Percentiles rank a stretch among this genome's conserved stretches.
Evolutionary conservation across 225 moss, liverwort and hornwort species (phyloP).

Genomic region (Ulota crispa): DNA sequence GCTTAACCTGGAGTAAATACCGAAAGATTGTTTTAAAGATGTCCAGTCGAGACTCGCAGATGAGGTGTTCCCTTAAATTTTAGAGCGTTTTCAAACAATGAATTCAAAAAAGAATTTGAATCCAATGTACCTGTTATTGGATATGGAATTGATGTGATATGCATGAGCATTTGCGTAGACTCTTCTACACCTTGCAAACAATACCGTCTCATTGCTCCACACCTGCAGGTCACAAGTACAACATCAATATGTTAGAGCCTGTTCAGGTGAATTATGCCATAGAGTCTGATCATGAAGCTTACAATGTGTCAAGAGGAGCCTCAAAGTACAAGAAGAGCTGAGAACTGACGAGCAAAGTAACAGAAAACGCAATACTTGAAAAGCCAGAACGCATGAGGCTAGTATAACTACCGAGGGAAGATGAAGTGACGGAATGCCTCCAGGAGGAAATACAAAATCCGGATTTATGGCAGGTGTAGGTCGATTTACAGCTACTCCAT

Average conservation of each 20-base stretch:
- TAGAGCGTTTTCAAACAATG: not conserved
- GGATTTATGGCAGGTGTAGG: slow-evolving; percentile 67
- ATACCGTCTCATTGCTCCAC: slow-evolving; percentile 92
- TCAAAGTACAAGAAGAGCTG: not conserved
- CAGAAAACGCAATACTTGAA: not conserved
- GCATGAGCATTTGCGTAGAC: slow-evolving; percentile 98
- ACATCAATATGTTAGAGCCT: not conserved
- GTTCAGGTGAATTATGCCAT: not conserved
- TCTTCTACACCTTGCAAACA: slow-evolving; percentile 96
- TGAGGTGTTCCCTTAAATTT: not conserved
- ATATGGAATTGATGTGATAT: slow-evolving; percentile 98
- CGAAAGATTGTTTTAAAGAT: not conserved
- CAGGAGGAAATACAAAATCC: slow-evolving; percentile 88
- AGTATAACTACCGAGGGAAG: slow-evolving; percentile 83
- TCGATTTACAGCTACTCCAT: slow-evolving; percentile 72
- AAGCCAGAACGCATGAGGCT: slow-evolving; percentile 20
- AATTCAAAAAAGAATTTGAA: not conserved
- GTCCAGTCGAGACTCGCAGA: not conserved
- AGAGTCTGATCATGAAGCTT: slow-evolving; percentile 13
- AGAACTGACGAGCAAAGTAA: not conserved
- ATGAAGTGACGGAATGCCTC: slow-evolving; percentile 93
- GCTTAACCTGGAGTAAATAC: not conserved
- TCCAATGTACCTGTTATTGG: slow-evolving; percentile 84
- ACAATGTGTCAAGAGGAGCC: not conserved
- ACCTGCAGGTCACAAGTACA: slow-evolving; percentile 54